A percentile compares a stretch with the other conserved stretches of the same genome.
Evolutionary conservation across 257 asterid species (phyloP).

Genomic region (Rehmannia glutinosa): DNA sequence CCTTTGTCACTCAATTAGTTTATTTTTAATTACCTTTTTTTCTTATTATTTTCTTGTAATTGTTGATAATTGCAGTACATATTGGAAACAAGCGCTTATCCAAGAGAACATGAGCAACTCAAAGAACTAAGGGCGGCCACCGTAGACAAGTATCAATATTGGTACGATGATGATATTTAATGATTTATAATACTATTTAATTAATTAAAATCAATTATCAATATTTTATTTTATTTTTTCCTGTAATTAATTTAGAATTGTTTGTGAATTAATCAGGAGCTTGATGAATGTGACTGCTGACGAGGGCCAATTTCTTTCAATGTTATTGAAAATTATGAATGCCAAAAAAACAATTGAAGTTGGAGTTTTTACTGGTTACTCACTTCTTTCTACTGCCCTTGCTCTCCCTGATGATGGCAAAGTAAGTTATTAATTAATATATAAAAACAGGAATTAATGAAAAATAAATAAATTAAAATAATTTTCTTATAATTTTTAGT

Average conservation of each 20-base stretch:
- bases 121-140: slow-evolving; percentile 27
- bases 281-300: slow-evolving; percentile 47
- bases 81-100: slow-evolving; percentile 37
- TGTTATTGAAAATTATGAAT: slow-evolving; percentile 49
- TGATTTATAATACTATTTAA: too few species aligned
- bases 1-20: too few species aligned
- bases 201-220: neutral
- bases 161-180: neutral
- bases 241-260: neutral
- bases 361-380: slow-evolving; percentile 61
- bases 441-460: neutral
- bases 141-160: slow-evolving; percentile 14
- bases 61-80: slow-evolving; percentile 35
- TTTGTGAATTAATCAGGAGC: slow-evolving; percentile 28
- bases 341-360: slow-evolving; percentile 55
- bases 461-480: neutral
- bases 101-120: slow-evolving; percentile 48
- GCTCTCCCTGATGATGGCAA: slow-evolving; percentile 53
- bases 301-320: slow-evolving; percentile 45
- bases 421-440: slow-evolving; percentile 11
- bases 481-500: neutral
- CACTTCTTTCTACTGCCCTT: slow-evolving; percentile 47
- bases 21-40: neutral
- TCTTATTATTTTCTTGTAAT: too few species aligned
- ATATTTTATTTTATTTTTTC: neutral